A percentile compares a stretch with the other conserved stretches of the same genome.
Evolutionary conservation across 2,329 filamentous ascomycete genomes (phyloP).

Genomic region (Epichloe gansuensis): DNA sequence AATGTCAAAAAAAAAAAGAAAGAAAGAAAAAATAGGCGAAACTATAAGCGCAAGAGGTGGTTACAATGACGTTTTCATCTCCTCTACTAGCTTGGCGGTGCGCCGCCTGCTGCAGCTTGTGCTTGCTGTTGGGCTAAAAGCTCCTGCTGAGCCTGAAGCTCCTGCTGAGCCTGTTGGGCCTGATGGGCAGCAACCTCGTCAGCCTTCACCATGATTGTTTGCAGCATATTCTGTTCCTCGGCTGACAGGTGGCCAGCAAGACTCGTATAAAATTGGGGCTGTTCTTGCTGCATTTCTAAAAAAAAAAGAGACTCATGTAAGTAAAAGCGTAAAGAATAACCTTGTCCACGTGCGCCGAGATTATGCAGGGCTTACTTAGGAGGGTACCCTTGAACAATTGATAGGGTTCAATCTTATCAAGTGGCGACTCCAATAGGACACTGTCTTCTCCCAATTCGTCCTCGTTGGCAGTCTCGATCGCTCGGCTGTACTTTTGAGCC

Average conservation of each 20-base stretch:
- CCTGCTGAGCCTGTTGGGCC: constrained; percentile 6
- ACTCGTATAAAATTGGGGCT: constrained; percentile 75
- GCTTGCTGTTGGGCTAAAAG: constrained; percentile 17
- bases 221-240: constrained; percentile 71
- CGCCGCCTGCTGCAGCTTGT: not conserved
- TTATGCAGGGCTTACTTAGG: constrained; percentile 50
- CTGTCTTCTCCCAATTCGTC: constrained; percentile 90
- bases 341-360: not conserved
- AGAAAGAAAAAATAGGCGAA: not conserved
- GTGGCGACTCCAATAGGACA: constrained; percentile 78
- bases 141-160: constrained; percentile 13
- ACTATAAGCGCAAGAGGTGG: not conserved
- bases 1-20: not conserved
- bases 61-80: not conserved
- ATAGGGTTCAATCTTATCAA: constrained; percentile 94
- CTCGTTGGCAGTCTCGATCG: constrained; percentile 57
- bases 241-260: constrained; percentile 66
- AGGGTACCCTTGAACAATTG: constrained; percentile 73
- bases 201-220: constrained; percentile 58
- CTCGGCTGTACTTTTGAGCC: constrained; percentile 72
- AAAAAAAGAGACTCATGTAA: constrained; percentile 7
- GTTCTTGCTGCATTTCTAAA: constrained; percentile 74
- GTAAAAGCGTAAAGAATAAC: not conserved
- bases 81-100: constrained; percentile 6
- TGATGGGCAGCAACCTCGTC: constrained; percentile 27